Evolutionary conservation across 805 yeast species (phyloP), one percentile per base, ranked within the genome.

Genomic region (Pichia nakasei): DNA sequence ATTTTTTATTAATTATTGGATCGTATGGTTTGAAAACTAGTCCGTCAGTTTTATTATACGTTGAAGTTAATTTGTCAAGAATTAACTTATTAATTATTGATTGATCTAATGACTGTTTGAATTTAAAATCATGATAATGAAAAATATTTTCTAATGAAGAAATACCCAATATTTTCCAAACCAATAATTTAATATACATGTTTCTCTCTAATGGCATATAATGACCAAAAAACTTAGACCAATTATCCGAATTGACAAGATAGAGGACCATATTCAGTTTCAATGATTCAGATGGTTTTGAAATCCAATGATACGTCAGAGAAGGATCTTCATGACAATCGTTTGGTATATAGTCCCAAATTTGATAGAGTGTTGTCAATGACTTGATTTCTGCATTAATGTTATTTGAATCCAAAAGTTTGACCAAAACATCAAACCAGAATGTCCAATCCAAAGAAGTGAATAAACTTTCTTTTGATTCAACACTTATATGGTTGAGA

Each of bases 141-240:
- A 22, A 20, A 9, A 37, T 22, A 22, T 45, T 43, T 21, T 42
- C 45, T 3, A 54, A 18, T 12, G 56, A 49, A 18, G 44, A 40
- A 17, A 54, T 65, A 44, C 47, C 80, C 66, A 57, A 65, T 59
- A 37, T 60, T 49, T 85, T 73, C 83, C 91, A 86, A 39, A 85
- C 69, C 17, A 86, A 47, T 20, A 86, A 66, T 35, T 88, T 67
- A 39, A 75, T 67, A 58, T 79, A 86, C 54, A 79, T 83, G 4
- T 82, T 72, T 32, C 95, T 67, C 21, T 85, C 79, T 17, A 85
- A 60, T 3, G 95, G 88, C 54, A 79, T 75, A 86, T 94, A 87
- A 60, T 87, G 94, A 33, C 80, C 73, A 54, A 86, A 78, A 48
- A 73, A 75, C 39, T 68, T 64, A 29, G 61, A 61, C 82, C 89